Evolutionary conservation across 768 basidiomycete species (phyloP).

Genomic region (Epithele typhae): DNA sequence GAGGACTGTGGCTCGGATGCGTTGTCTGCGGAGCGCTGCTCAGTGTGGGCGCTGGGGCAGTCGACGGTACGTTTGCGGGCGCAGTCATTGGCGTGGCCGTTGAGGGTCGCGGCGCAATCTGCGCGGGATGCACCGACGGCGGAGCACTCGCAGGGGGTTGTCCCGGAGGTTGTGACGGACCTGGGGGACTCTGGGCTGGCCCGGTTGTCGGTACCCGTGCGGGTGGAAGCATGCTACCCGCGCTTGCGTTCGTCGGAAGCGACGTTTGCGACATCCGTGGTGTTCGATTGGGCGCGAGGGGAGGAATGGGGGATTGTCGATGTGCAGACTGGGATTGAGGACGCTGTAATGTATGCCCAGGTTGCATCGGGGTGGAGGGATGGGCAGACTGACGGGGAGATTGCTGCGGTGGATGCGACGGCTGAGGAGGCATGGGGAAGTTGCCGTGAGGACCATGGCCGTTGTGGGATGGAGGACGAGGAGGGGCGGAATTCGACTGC

Average conservation of each 20-base stretch:
- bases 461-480: constrained; percentile 18
- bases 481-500: constrained; percentile 2
- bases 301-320: constrained; percentile 35
- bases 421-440: constrained; percentile 14
- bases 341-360: constrained; percentile 27
- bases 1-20: constrained; percentile 2
- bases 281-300: constrained; percentile 43
- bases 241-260: constrained; percentile 29
- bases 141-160: constrained; percentile 17
- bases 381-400: constrained; percentile 42
- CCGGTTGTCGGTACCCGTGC: constrained; percentile 14
- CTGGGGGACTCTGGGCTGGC: constrained; percentile 9
- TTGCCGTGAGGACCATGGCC: constrained; percentile 23
- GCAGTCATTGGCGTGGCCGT: constrained; percentile 5
- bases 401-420: constrained; percentile 33
- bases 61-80: not conserved
- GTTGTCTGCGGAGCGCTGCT: constrained; percentile 3
- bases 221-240: constrained; percentile 16
- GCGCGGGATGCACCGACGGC: constrained; percentile 18
- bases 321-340: constrained; percentile 52
- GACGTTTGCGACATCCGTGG: constrained; percentile 38
- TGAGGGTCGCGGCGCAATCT: constrained; percentile 12
- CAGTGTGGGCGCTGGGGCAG: not conserved
- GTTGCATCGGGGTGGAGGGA: constrained; percentile 29
- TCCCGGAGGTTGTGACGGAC: constrained; percentile 12